Percentiles rank a stretch among this genome's conserved stretches.
phyloP scores from a whole-genome alignment of 2,329 filamentous ascomycete genomes.

The Colletotrichum sp. region DNA sequence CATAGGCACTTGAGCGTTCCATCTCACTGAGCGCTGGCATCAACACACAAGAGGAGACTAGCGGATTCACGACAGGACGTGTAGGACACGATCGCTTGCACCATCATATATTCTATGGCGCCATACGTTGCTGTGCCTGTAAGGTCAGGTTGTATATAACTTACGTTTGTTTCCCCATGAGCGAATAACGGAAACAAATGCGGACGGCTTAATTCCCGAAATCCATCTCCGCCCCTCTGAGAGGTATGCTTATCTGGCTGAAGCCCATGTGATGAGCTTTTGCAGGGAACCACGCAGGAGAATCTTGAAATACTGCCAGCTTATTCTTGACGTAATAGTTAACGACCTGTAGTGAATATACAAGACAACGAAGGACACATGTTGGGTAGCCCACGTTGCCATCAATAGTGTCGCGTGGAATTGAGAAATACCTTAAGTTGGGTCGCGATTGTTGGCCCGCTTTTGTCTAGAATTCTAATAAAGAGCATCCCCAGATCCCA shows the following conservation, averaged over 20 bases:
- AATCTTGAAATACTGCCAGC: background rate
- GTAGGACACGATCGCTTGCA: background rate
- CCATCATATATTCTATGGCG: background rate
- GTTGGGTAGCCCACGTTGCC: background rate
- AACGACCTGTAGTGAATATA: background rate
- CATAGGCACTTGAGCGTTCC: background rate
- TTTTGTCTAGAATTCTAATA: background rate
- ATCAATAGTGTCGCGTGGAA: background rate
- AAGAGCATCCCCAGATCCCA: too few species aligned
- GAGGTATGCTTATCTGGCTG: background rate
- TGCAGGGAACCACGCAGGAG: background rate
- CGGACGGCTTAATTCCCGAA: too few species aligned
- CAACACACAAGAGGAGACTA: background rate
- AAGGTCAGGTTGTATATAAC: accelerated
- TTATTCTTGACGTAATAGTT: background rate
- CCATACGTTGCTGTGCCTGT: background rate
- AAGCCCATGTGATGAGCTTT: background rate
- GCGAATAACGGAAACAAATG: background rate
- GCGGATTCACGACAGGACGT: background rate
- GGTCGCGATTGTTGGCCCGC: background rate
- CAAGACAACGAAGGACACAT: background rate
- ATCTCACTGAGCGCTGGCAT: background rate
- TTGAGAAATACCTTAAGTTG: background rate
- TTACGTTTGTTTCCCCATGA: background rate
- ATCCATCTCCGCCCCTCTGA: background rate